Evolutionary conservation across 768 basidiomycete species (phyloP), one percentile per base, ranked within the genome.

Genomic region (Trametes maxima): DNA sequence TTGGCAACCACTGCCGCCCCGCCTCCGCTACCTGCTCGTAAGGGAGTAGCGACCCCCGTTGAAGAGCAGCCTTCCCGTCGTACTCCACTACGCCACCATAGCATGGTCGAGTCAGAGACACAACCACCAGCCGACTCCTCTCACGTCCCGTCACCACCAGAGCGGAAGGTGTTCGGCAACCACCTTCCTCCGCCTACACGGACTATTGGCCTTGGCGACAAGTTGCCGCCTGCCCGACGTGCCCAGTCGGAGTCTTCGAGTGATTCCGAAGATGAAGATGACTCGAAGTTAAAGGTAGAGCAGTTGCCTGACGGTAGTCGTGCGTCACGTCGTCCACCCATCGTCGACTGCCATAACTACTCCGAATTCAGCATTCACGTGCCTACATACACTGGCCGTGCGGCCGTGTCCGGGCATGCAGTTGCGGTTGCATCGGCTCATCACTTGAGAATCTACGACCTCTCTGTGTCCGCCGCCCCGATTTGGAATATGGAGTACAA

Each of bases 111-210:
- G 21, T 21, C 43, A 7, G 63, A 64, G 14, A 35, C 50, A 1
- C 53, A 59, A 19, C 37, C 57, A 1, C 17, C 21, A 1, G 54
- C 54, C n/a, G 57, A 59, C 3, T n/a, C 54, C 0, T 33, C 53
- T 4, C n/a, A 54, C 5, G 19, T 51, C 10, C 39, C 63, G 4
- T 53, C 65, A 17, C 56, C 49, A 5, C 40, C 49, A 4, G 72
- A 71, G 47, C 69, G 72, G 14, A 74, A 71, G 58, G 45, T 60
- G 7, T 70, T 68, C 40, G 68, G 70, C 10, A 46, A 54, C n/a
- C 68, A 69, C 22, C 88, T 83, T 0, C 91, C 91, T 0, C 91
- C 91, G 0, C 91, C 91, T 0, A 89, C 85, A 0, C 87, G 91
- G 5, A 87, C 78, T 0, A 91, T 92, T 46, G 88, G 76, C 0